Percentiles rank a stretch among this genome's conserved stretches.
These are phyloP conservation scores for Alternaria brassicicola DNA, from an alignment of 2,329 filamentous ascomycete species.

Conservation along the genomic window DNA sequence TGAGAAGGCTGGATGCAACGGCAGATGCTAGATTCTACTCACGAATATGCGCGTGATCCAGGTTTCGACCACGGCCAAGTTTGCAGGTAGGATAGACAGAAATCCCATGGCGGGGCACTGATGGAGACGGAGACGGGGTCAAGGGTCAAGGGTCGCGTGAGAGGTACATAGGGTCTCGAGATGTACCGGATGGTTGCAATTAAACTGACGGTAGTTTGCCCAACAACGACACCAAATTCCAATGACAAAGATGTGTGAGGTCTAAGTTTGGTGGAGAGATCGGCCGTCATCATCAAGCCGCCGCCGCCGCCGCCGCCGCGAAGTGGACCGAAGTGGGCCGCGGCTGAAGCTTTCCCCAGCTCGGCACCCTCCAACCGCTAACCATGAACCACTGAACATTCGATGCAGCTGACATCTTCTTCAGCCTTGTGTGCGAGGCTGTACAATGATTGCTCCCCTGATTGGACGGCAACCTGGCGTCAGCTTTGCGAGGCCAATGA, in stretches of 20 bases:
- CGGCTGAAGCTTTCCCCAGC: constrained; percentile 21
- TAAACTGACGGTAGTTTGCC: neutral
- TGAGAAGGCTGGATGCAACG: constrained; percentile 22
- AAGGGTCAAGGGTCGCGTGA: neutral
- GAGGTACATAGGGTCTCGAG: neutral
- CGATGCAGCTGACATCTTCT: constrained; percentile 19
- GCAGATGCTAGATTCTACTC: constrained; percentile 35
- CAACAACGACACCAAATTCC: neutral
- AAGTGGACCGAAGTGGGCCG: constrained; percentile 12
- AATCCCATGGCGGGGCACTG: constrained; percentile 59
- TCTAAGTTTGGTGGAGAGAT: constrained; percentile 5
- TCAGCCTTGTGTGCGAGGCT: constrained; percentile 19
- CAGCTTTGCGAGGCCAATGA: constrained; percentile 13
- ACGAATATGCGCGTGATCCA: constrained; percentile 70
- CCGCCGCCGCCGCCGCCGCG: constrained; percentile 7
- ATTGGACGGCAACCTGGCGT: constrained; percentile 4
- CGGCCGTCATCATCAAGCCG: constrained; percentile 11
- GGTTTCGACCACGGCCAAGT: constrained; percentile 63
- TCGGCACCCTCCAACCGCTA: constrained; percentile 12
- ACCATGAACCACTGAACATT: constrained; percentile 19
- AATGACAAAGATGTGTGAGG: neutral
- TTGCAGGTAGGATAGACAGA: constrained; percentile 68
- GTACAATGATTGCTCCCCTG: constrained; percentile 15
- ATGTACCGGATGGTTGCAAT: neutral
- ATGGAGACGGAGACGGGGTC: neutral